phyloP scores from a whole-genome alignment of 2,329 filamentous ascomycete genomes.

The Claviceps sp. region DNA sequence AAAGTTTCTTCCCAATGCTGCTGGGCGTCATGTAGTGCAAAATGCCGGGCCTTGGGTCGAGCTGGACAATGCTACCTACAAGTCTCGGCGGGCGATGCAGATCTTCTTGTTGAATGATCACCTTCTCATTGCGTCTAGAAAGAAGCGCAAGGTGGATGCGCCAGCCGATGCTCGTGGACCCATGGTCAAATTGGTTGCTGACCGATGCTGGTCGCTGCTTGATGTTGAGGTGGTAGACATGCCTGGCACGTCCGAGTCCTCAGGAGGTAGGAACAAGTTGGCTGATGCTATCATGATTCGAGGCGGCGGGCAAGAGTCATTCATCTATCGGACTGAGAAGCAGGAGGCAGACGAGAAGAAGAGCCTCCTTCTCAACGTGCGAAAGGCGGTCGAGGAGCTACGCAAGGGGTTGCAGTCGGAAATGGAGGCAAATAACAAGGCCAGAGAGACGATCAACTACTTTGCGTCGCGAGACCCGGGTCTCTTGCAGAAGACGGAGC shows the following conservation, averaged over 20 bases:
- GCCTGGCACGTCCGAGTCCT: conserved; percentile 49
- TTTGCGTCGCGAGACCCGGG: conserved; percentile 68
- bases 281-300: conserved; percentile 84
- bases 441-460: conserved; percentile 74
- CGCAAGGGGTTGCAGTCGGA: conserved; percentile 76
- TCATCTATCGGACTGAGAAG: conserved; percentile 87
- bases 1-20: conserved; percentile 83
- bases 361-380: conserved; percentile 72
- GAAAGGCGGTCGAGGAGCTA: conserved; percentile 85
- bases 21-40: conserved; percentile 85
- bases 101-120: conserved; percentile 92
- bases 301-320: conserved; percentile 73
- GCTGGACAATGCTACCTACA: conserved; percentile 94
- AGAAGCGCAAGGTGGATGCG: conserved; percentile 78
- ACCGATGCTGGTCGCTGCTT: conserved; percentile 84
- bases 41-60: conserved; percentile 93
- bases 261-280: conserved; percentile 44
- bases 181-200: conserved; percentile 70
- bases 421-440: conserved; percentile 73
- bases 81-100: conserved; percentile 76
- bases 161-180: conserved; percentile 36
- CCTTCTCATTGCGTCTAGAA: conserved; percentile 76
- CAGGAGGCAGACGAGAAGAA: conserved; percentile 66
- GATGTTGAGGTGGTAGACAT: conserved; percentile 91
- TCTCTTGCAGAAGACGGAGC: conserved; percentile 63